Evolutionary conservation across 192 early-diverging fungal genomes (phyloP).

Genomic region (Backusella australiensis): DNA sequence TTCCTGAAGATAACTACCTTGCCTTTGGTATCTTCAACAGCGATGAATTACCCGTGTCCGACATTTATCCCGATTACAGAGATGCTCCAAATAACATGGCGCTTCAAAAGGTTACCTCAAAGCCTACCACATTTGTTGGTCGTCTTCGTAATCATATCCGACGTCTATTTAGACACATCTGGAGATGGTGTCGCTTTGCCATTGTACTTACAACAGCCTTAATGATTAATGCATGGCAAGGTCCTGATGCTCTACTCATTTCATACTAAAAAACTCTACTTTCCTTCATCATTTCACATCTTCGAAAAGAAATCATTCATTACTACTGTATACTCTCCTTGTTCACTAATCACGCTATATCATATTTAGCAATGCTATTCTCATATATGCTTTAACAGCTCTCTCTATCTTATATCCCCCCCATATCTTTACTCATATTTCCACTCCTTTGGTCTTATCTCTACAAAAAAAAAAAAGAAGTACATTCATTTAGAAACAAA

Average conservation of each 20-base stretch:
- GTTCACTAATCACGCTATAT: not conserved
- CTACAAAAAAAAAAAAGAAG: not conserved
- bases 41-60: slow-evolving; percentile 1
- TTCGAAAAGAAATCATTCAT: not conserved
- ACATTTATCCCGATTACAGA: slow-evolving; percentile 15
- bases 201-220: slow-evolving; percentile 48
- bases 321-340: not conserved
- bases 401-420: not conserved
- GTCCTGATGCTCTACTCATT: slow-evolving; percentile 39
- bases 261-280: not conserved
- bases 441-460: not conserved
- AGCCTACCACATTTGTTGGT: slow-evolving; percentile 17
- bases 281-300: not conserved
- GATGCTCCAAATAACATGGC: not conserved
- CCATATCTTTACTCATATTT: not conserved
- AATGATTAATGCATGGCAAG: slow-evolving; percentile 49
- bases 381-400: slow-evolving; percentile 1
- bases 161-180: slow-evolving; percentile 38
- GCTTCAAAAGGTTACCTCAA: not conserved
- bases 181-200: slow-evolving; percentile 58
- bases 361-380: not conserved
- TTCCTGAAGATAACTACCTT: not conserved
- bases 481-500: slow-evolving; percentile 6
- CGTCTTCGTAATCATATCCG: slow-evolving; percentile 11
- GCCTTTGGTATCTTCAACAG: not conserved